These are phyloP conservation scores for Nitzschia sp. DNA, from an alignment of 108 stramenopile species.

Conservation along the genomic window DNA sequence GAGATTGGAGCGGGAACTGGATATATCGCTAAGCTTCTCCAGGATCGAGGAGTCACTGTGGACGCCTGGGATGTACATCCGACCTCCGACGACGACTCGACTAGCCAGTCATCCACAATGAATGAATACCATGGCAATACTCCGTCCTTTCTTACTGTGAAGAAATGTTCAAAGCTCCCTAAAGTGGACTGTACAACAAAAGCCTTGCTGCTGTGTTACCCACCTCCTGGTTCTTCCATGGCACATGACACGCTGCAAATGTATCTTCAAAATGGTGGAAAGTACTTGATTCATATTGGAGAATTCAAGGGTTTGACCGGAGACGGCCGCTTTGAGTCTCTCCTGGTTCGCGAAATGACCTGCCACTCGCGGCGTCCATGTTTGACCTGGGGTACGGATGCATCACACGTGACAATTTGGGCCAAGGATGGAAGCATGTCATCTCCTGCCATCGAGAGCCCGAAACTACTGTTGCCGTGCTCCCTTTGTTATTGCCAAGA, in stretches of 20 bases:
- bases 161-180: conserved; percentile 13
- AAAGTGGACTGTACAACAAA: not conserved
- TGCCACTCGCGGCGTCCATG: conserved; percentile 24
- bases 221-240: conserved; percentile 57
- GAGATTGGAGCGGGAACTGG: conserved; percentile 70
- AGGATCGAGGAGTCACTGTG: conserved; percentile 22
- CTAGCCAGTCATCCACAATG: conserved; percentile 1
- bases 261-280: conserved; percentile 33
- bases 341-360: conserved; percentile 16
- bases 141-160: conserved; percentile 40
- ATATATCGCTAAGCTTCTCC: conserved; percentile 47
- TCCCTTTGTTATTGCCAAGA: conserved; percentile 17
- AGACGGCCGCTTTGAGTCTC: conserved; percentile 35
- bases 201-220: conserved; percentile 57
- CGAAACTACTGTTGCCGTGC: conserved; percentile 34
- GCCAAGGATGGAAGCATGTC: not conserved
- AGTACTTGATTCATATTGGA: conserved; percentile 48
- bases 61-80: conserved; percentile 52
- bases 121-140: conserved; percentile 70
- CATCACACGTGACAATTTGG: conserved; percentile 54
- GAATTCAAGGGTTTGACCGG: conserved; percentile 66
- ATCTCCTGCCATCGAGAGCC: not conserved
- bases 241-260: conserved; percentile 32
- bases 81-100: not conserved
- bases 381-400: conserved; percentile 61